Evolutionary conservation across 179 eudicot genomes (phyloP), one percentile per base, ranked within the genome.

Genomic region (Spergularia azorica): DNA sequence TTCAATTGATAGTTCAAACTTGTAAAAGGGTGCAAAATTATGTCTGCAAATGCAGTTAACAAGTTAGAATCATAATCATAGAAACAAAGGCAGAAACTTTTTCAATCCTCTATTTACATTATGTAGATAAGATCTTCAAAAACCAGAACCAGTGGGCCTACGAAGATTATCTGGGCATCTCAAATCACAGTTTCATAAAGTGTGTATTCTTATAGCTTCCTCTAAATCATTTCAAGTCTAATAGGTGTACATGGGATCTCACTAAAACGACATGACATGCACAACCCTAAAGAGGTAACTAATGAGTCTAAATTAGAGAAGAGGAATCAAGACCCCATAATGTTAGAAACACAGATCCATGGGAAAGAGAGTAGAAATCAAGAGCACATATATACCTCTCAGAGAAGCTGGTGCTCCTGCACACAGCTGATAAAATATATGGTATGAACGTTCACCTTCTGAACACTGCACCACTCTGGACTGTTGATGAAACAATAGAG

Each of bases 391-490:
- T 43, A 63, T 88, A 96, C 99, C 98, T 91, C 84, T 85, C 21
- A 96, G 91, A 70, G 83, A 64, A 74, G 87, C 69, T 78, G 98
- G 86, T 80, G 99, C 98, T 82, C 99, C 99, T 9, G 96, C 90
- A 90, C 99, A 96, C 70, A 96, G 91, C 80, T 96, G 99, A 89
- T 96, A 96, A 84, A 96, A 96, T 78, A 94, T 90, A 89, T 96
- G 99, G 85, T 93, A 96, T 43, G 99, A 96, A 82, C 99, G 87
- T 85, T 96, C 99, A 82, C 99, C 99, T 70, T 90, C 90, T 18
- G 94, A 80, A 84, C 97, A 91, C 85, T 96, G 99, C 62, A 93
- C 98, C 75, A 96, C 99, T 83, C 99, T 89, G 60, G 99, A 91
- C 99, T 95, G 96, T 84, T 80, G 80, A 85, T n/a, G 36, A 76